These are phyloP conservation scores for Syzygium aqueum DNA, from an alignment of 345 rosid genomes.

Conservation along the genomic window DNA sequence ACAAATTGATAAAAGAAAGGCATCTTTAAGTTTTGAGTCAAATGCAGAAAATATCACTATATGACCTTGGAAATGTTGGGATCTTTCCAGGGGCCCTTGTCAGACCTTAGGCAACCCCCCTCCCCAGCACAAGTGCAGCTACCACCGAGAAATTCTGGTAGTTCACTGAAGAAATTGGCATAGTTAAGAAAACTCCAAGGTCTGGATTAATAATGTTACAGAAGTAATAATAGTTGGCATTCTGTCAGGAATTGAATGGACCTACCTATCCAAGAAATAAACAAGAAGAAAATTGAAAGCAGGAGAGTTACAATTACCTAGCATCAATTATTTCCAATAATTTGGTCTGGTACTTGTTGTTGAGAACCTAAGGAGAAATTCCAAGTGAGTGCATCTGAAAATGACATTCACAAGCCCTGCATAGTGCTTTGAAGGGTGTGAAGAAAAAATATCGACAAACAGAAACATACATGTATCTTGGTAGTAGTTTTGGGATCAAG, in stretches of 20 bases:
- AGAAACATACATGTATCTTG: conserved; percentile 63
- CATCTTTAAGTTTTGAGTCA: not conserved
- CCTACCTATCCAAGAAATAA: not conserved
- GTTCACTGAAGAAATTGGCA: conserved; percentile 39
- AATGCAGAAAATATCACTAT: not conserved
- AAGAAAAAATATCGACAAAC: not conserved
- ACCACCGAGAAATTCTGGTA: conserved; percentile 95
- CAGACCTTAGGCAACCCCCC: conserved; percentile 92
- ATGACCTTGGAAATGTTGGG: conserved; percentile 63
- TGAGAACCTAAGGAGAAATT: conserved; percentile 51
- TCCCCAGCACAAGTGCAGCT: conserved; percentile 68
- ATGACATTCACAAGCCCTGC: not conserved
- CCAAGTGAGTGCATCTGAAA: not conserved
- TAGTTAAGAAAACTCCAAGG: not conserved
- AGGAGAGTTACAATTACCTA: conserved; percentile 30
- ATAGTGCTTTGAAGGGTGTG: not conserved
- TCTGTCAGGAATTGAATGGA: not conserved
- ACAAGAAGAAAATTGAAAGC: not conserved
- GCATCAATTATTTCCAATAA: conserved; percentile 89
- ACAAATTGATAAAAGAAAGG: not conserved
- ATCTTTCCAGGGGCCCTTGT: conserved; percentile 96
- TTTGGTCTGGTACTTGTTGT: conserved; percentile 76
- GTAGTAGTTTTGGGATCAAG: conserved; percentile 89
- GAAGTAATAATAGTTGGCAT: not conserved
- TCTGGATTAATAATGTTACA: not conserved